Evolutionary conservation across 495 filamentous ascomycete genomes (phyloP).

Genomic region (Eremomyces bilateralis): DNA sequence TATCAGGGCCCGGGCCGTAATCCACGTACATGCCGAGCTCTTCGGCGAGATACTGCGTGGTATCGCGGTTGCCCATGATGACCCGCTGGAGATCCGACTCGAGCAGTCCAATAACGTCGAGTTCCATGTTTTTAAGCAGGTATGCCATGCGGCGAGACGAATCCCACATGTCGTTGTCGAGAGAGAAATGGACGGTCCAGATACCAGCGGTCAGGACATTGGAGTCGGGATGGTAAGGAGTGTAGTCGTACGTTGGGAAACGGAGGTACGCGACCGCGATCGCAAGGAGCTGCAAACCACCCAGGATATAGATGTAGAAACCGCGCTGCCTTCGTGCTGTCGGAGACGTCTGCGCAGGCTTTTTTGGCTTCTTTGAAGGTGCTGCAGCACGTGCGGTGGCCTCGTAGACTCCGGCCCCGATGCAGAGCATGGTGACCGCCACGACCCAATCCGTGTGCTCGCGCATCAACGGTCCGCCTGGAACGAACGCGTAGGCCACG

Average conservation of each 20-base stretch:
- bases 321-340: conserved; percentile 32
- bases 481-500: conserved; percentile 98
- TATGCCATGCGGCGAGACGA: conserved; percentile 87
- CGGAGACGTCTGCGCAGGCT: conserved; percentile 21
- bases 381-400: conserved; percentile 31
- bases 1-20: conserved; percentile 93
- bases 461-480: conserved; percentile 76
- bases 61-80: conserved; percentile 98
- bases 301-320: conserved; percentile 56
- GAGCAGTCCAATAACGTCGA: conserved; percentile 85
- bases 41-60: conserved; percentile 86
- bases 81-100: conserved; percentile 91
- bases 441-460: conserved; percentile 95
- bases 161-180: conserved; percentile 99
- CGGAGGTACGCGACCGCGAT: conserved; percentile 70
- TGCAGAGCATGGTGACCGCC: conserved; percentile 59
- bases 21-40: conserved; percentile 97
- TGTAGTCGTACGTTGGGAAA: conserved; percentile 83
- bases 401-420: conserved; percentile 72
- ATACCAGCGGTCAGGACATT: conserved; percentile 82
- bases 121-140: conserved; percentile 75
- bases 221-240: conserved; percentile 68
- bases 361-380: conserved; percentile 17
- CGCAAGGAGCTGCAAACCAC: conserved; percentile 54
- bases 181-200: conserved; percentile 96